These are phyloP conservation scores for Epicoccum nigrum DNA, from an alignment of 2,329 filamentous ascomycete genomes.

Conservation along the genomic window DNA sequence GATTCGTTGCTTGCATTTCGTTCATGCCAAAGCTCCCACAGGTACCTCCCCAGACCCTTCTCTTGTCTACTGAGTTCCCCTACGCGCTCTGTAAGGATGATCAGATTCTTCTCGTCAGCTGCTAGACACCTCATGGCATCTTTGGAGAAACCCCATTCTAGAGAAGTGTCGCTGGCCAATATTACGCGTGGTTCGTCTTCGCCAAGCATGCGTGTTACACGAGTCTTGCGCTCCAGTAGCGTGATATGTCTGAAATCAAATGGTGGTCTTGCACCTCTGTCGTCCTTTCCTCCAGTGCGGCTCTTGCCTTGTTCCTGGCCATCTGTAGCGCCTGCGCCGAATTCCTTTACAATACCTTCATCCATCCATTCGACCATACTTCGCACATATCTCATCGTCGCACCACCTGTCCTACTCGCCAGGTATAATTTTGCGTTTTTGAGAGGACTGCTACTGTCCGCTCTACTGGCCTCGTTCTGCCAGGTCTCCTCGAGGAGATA, in stretches of 20 bases:
- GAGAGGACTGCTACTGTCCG: constrained; percentile 52
- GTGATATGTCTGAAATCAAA: constrained; percentile 90
- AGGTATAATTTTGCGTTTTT: constrained; percentile 71
- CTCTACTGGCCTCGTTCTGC: constrained; percentile 51
- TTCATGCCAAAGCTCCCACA: constrained; percentile 68
- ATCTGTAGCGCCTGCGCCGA: constrained; percentile 65
- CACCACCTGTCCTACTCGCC: constrained; percentile 83
- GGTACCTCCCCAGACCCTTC: constrained; percentile 66
- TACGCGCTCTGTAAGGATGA: constrained; percentile 83
- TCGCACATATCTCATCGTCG: constrained; percentile 86
- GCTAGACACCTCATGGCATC: constrained; percentile 77
- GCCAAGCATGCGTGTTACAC: constrained; percentile 73
- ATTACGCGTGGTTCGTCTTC: constrained; percentile 71
- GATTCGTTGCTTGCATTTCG: constrained; percentile 28
- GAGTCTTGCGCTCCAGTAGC: constrained; percentile 79
- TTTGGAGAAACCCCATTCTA: constrained; percentile 95
- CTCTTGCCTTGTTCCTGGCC: constrained; percentile 37
- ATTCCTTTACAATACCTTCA: constrained; percentile 89
- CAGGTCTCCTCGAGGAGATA: constrained; percentile 93
- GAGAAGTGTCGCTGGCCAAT: constrained; percentile 83
- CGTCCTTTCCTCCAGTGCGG: constrained; percentile 50
- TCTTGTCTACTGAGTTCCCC: constrained; percentile 47
- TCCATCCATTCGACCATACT: constrained; percentile 99
- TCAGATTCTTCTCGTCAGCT: constrained; percentile 76
- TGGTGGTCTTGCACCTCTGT: constrained; percentile 66